Base-by-base conservation (phyloP, 768 basidiomycete species). In the Russula emetica region DNA sequence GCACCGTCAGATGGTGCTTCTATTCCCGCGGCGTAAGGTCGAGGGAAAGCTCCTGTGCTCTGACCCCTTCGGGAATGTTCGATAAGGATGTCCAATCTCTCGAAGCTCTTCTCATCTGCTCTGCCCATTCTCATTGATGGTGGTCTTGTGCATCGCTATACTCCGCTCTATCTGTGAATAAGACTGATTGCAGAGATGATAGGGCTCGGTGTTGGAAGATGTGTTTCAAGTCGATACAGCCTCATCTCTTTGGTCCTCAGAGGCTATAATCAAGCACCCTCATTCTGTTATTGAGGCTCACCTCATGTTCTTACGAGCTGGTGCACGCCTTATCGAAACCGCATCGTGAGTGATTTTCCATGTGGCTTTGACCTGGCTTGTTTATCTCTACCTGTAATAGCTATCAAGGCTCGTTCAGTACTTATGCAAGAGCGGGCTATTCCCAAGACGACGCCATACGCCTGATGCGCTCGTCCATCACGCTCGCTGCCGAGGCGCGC, bases 191-290 rank as follows among this genome's bases (percentile, higher is more conserved):
- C 14, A 20, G 22, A 24, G 34, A 30, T 38, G 24, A 44, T 69
- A 90, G 88, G 87, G 88, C 45, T 83, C 83, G 8, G 83, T 80
- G 0, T 75, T 88, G 22, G 85, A 88, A 69, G 79, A 80, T 51
- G 71, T 76, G 26, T 77, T 82, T 69, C 72, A 76, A 44, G 61
- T 79, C 38, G 75, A 80, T 64, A 80, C 84, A 51, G 76, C 83
- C 1, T 80, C 81, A 1, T 79, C 85, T 2, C 73, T 93, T 26
- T 92, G 90, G 91, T 92, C 90, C 16, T 83, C 85, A 0, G 80
- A 83, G 58, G 79, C 85, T 10, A 74, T 87, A 13, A 72, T 77
- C 16, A 77, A 83, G 34, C 76, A 85, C 44, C 82, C 84, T 0
- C 78, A 80, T 16, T 74, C 76, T 0, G 78, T 92, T 34, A 64